These are phyloP conservation scores for Sanghuangporus weigelae DNA, from an alignment of 1,284 basidiomycete genomes.

Conservation along the genomic window DNA sequence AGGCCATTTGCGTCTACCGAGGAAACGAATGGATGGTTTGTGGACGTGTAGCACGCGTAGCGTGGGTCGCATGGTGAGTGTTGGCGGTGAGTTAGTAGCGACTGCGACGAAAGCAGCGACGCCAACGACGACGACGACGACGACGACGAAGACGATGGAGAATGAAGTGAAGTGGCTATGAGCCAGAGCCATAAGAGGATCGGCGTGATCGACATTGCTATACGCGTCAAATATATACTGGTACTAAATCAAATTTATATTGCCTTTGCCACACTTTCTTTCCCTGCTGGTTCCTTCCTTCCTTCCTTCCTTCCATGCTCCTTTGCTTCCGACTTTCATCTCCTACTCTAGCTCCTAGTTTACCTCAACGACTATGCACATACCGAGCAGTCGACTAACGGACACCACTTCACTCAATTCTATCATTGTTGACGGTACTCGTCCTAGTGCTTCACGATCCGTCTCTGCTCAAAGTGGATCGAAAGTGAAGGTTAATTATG, in stretches of 20 bases:
- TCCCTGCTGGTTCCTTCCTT: background rate
- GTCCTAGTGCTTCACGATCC: background rate
- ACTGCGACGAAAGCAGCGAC: background rate
- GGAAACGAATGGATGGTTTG: constrained; percentile 73
- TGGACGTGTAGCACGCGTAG: constrained; percentile 41
- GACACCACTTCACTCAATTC: constrained; percentile 20
- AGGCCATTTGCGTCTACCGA: constrained; percentile 66
- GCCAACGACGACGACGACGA: background rate
- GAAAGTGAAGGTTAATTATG: background rate
- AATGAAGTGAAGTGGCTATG: background rate
- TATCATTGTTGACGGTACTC: constrained; percentile 1
- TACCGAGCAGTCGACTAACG: constrained; percentile 10
- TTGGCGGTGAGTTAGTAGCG: background rate
- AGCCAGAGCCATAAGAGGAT: background rate
- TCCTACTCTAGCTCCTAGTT: background rate
- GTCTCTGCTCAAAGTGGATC: background rate
- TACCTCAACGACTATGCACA: background rate
- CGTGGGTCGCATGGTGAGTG: constrained; percentile 41
- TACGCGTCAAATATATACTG: background rate
- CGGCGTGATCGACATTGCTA: background rate
- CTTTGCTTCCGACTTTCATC: background rate
- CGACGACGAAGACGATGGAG: background rate
- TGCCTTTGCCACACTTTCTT: background rate
- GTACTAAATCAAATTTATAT: background rate
- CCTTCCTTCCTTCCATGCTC: background rate